Percentiles rank a stretch among this genome's conserved stretches.
Conservation (phyloP, 2,329 filamentous ascomycete genomes). For the Cordyceps farinosa region DNA sequence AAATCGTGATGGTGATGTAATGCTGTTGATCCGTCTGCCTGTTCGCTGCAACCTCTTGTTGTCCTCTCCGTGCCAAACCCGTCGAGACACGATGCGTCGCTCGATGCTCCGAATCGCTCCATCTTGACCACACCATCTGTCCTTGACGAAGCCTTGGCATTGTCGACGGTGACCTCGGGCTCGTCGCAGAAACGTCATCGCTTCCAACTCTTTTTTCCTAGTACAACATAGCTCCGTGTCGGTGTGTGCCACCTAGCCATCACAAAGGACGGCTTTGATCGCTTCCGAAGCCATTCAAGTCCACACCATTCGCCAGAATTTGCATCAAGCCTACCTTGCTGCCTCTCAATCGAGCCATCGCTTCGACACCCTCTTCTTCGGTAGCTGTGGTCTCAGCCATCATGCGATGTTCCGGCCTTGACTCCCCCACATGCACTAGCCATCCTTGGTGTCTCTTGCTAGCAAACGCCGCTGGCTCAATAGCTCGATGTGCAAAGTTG, state of each 20-base stretch:
- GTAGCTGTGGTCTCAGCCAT: neutral
- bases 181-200: neutral
- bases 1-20: constrained; percentile 3
- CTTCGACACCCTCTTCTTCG: too few species aligned
- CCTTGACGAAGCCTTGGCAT: neutral
- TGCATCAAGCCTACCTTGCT: neutral
- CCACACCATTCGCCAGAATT: neutral
- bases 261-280: neutral
- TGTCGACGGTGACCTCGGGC: neutral
- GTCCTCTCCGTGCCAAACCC: neutral
- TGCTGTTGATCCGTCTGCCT: neutral
- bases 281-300: neutral
- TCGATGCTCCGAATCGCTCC: neutral
- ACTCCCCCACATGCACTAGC: neutral
- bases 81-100: neutral
- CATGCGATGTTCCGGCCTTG: neutral
- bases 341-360: neutral
- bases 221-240: neutral
- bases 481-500: neutral
- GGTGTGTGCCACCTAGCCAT: neutral
- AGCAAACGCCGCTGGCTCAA: neutral
- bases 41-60: neutral
- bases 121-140: neutral
- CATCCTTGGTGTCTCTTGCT: neutral
- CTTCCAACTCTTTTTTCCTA: neutral